These are phyloP conservation scores for Yamadazyma conglobata DNA, from an alignment of 1,139 yeast genomes.

Conservation along the genomic window DNA sequence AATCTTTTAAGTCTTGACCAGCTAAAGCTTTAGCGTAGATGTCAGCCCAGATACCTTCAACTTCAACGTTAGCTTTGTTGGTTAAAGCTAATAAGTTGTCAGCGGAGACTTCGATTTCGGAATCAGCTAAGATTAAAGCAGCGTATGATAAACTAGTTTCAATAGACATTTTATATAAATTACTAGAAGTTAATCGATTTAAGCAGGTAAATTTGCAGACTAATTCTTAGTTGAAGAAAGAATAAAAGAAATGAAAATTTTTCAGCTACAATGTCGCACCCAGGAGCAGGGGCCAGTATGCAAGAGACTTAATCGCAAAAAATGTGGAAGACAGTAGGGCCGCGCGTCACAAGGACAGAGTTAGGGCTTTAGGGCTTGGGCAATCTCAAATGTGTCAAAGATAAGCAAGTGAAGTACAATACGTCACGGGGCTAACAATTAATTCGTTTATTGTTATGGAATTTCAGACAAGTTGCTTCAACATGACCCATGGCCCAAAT, in stretches of 20 bases:
- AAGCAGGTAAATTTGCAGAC: slow-evolving; percentile 62
- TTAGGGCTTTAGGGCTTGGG: neutral
- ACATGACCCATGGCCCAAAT: too few species aligned
- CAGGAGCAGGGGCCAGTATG: too few species aligned
- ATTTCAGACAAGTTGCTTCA: too few species aligned
- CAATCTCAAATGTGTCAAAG: too few species aligned
- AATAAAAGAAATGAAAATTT: slow-evolving; percentile 7
- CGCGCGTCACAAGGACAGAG: neutral
- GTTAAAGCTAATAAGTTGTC: slow-evolving; percentile 72
- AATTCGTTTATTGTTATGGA: too few species aligned
- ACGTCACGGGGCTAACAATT: too few species aligned
- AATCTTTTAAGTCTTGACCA: slow-evolving; percentile 71
- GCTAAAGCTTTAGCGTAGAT: slow-evolving; percentile 79
- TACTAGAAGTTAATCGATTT: slow-evolving; percentile 46
- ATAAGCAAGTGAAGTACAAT: too few species aligned
- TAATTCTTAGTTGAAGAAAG: slow-evolving; percentile 48
- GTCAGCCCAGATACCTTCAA: slow-evolving; percentile 71
- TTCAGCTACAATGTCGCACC: too few species aligned
- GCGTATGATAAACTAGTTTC: slow-evolving; percentile 87
- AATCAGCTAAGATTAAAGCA: slow-evolving; percentile 82
- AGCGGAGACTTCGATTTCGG: slow-evolving; percentile 74
- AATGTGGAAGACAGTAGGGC: neutral
- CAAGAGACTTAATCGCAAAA: too few species aligned
- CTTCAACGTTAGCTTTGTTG: slow-evolving; percentile 45
- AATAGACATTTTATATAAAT: slow-evolving; percentile 54